Evolutionary conservation across 768 basidiomycete species (phyloP).

Genomic region (Phanerodontia chrysosporium): DNA sequence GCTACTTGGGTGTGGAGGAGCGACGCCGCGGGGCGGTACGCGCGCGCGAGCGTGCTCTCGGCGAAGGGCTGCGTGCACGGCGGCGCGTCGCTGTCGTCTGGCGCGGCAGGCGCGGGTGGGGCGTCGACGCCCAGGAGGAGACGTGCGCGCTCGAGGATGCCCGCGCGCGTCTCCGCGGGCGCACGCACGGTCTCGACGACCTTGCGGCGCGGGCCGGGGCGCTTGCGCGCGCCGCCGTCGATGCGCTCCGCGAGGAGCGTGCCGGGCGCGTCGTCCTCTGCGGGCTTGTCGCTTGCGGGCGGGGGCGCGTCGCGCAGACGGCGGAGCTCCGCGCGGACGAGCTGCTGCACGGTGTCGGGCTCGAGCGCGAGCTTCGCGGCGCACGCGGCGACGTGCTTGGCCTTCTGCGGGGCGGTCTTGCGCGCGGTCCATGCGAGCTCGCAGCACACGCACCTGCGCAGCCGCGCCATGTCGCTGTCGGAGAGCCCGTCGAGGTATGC

Average conservation of each 20-base stretch:
- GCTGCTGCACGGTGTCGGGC: constrained; percentile 48
- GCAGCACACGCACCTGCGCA: constrained; percentile 63
- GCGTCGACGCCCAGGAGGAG: constrained; percentile 23
- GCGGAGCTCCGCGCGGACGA: constrained; percentile 47
- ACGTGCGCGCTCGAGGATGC: constrained; percentile 36
- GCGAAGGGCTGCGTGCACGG: constrained; percentile 3
- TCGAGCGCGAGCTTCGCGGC: constrained; percentile 54
- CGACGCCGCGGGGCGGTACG: not conserved
- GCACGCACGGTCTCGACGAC: constrained; percentile 41
- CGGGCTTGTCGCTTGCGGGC: not conserved
- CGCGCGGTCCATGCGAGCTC: constrained; percentile 63
- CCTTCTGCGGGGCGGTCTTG: constrained; percentile 61
- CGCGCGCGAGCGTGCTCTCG: not conserved
- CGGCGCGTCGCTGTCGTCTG: not conserved
- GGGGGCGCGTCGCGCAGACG: not conserved
- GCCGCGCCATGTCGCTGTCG: constrained; percentile 40
- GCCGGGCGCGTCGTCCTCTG: constrained; percentile 23
- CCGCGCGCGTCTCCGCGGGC: constrained; percentile 42
- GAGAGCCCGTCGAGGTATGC: constrained; percentile 32
- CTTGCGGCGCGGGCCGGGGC: constrained; percentile 32
- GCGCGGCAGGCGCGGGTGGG: not conserved
- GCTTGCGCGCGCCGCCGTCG: constrained; percentile 43
- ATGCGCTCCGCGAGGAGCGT: constrained; percentile 56
- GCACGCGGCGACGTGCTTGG: constrained; percentile 63
- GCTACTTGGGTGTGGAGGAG: not conserved